Base-by-base conservation (phyloP, 2,329 filamentous ascomycete genomes). In the Fusarium annulatum region DNA sequence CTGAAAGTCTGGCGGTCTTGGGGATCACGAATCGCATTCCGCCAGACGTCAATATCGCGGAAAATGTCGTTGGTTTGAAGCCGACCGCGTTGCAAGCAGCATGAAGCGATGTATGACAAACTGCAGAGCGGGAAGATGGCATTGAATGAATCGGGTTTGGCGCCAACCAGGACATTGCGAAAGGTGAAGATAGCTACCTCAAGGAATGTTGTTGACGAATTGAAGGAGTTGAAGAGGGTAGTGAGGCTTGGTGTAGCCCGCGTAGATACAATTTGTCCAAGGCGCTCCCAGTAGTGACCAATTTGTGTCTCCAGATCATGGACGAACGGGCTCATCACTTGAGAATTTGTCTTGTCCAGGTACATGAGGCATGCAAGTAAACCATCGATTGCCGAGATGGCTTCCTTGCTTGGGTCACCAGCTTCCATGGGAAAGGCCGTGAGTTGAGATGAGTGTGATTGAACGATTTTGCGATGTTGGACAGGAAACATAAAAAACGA, bases 21-120 rank as follows among this genome's bases (percentile, higher is more conserved):
- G 0, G 5, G n/a, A 2, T 34, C 5, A 0, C 12, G n/a, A 0
- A 60, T 60, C 0, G 57, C 16, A 12, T 18, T 7, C 16, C 0
- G 16, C 57, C 57, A 60, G 1, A 34, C 5, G 0, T 28, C 14
- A 18, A 23, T 6, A 2, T 41, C 41, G 0, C 5, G 4, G 0
- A 26, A 49, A 19, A 5, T 19, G 0, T 28, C 14, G 3, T 15
- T 0, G 3, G 28, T 43, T 21, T 26, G 26, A 26, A 26, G 26
- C 26, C 26, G 26, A 26, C 5, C 26, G 26, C 26, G 26, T 4
- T 4, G 26, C 5, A 26, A 26, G 26, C 26, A 28, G 23, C 21
- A 33, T 6, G 21, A 33, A 26, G 14, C 7, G 0, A 41, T 14
- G 15, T 60, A 39, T 0, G 45, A 60, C 0, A 53, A 14, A 5